phyloP scores from a whole-genome alignment of 805 yeast species.

The Nakazawaea peltata region DNA sequence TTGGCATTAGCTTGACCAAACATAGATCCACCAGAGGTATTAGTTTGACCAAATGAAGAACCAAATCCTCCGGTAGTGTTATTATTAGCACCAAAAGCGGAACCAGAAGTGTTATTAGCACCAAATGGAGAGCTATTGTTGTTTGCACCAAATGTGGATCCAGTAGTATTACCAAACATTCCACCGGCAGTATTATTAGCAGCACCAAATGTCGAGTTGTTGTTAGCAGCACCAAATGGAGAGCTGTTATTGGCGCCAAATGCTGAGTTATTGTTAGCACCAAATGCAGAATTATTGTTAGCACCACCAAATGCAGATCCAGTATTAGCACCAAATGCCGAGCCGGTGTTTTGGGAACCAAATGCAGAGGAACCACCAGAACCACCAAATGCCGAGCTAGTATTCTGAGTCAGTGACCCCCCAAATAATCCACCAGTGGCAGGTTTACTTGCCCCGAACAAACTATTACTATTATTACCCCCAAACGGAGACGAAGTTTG shows the following conservation, averaged over 20 bases:
- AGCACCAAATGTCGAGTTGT: conserved; percentile 19
- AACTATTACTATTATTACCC: conserved; percentile 25
- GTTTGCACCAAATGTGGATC: conserved; percentile 22
- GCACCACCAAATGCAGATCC: conserved; percentile 17
- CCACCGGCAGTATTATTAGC: conserved; percentile 23
- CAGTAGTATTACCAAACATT: conserved; percentile 24
- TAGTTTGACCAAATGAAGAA: conserved; percentile 14
- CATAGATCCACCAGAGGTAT: conserved; percentile 13
- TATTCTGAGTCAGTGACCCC: conserved; percentile 13
- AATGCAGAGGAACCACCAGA: conserved; percentile 18
- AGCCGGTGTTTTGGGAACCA: conserved; percentile 24
- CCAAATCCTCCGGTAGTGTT: conserved; percentile 17
- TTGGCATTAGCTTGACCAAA: conserved; percentile 13
- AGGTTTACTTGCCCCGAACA: conserved; percentile 32
- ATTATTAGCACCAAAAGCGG: conserved; percentile 12
- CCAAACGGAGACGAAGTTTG: conserved; percentile 17
- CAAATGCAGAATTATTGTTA: too few relatives aligned
- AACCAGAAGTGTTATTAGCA: conserved; percentile 11
- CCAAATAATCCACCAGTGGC: conserved; percentile 26
- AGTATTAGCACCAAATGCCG: conserved; percentile 18
- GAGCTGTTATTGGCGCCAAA: conserved; percentile 11
- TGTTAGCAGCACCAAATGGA: conserved; percentile 25
- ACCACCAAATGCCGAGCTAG: conserved; percentile 15
- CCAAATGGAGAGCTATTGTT: conserved; percentile 22
- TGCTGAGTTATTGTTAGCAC: conserved; percentile 9